phyloP scores from a whole-genome alignment of 2,329 filamentous ascomycete species.

The Tolypocladium ovalisporum region DNA sequence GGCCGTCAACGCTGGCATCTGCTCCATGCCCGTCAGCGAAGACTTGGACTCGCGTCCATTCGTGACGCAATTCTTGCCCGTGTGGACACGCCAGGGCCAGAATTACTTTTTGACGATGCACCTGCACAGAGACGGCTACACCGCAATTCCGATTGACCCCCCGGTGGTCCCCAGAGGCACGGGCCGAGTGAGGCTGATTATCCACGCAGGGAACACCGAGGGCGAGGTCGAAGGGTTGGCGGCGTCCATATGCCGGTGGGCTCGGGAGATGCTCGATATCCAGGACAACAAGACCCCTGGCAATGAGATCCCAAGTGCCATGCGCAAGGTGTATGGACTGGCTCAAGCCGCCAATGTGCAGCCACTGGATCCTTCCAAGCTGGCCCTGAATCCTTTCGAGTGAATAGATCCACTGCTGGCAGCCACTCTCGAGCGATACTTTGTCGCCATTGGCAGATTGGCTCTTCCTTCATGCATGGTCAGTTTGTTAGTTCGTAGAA shows the following conservation, averaged over 20 bases:
- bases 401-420: background rate
- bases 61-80: background rate
- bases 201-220: background rate
- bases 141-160: background rate
- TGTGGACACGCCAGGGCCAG: background rate
- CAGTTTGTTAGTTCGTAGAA: background rate
- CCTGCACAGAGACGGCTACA: background rate
- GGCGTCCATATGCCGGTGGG: background rate
- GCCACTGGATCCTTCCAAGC: background rate
- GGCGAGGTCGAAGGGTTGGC: background rate
- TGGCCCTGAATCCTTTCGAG: background rate
- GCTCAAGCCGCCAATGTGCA: background rate
- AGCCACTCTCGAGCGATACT: background rate
- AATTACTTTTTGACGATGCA: background rate
- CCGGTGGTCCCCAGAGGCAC: background rate
- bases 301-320: background rate
- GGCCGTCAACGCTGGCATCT: background rate
- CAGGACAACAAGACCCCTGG: background rate
- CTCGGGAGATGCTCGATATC: background rate
- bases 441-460: background rate
- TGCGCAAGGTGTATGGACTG: background rate
- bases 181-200: background rate
- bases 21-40: background rate
- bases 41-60: background rate
- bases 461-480: background rate